Evolutionary conservation across 768 basidiomycete species (phyloP).

Genomic region (Rhodotorula paludigena): DNA sequence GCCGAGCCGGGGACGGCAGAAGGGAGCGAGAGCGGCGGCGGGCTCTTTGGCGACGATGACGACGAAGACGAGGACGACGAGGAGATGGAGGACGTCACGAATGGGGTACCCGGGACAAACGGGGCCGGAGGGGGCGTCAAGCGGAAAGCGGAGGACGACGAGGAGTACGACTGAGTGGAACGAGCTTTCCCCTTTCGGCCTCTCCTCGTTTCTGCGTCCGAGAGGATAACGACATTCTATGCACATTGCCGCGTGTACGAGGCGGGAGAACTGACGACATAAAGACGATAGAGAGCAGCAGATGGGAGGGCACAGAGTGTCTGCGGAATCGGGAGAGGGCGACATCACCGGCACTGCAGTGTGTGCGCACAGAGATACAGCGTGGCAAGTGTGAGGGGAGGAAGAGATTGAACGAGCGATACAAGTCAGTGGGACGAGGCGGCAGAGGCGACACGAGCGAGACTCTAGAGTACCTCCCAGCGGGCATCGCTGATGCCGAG

Average conservation of each 20-base stretch:
- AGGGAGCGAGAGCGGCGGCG: conserved; percentile 42
- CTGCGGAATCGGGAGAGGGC: too few relatives aligned
- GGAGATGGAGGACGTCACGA: conserved; percentile 37
- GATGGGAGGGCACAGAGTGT: too few relatives aligned
- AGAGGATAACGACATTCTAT: too few relatives aligned
- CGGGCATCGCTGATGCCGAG: conserved; percentile 47
- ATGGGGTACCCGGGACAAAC: conserved; percentile 1
- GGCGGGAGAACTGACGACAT: too few relatives aligned
- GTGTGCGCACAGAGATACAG: too few relatives aligned
- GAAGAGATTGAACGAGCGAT: not conserved
- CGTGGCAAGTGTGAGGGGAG: too few relatives aligned
- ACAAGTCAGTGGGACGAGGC: not conserved
- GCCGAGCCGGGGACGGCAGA: conserved; percentile 10
- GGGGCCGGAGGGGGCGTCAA: conserved; percentile 9
- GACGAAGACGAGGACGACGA: conserved; percentile 39
- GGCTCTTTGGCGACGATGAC: conserved; percentile 43
- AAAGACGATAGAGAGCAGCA: too few relatives aligned
- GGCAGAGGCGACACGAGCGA: too few relatives aligned
- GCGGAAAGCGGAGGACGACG: conserved; percentile 32
- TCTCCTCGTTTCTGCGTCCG: too few relatives aligned
- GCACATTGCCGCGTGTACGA: too few relatives aligned
- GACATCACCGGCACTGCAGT: too few relatives aligned
- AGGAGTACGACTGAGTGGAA: conserved; percentile 40
- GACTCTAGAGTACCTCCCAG: conserved; percentile 48
- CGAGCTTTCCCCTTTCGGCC: too few relatives aligned